Evolutionary conservation across 2,329 filamentous ascomycete genomes (phyloP).

Genomic region (Gaeumannomyces sp.): DNA sequence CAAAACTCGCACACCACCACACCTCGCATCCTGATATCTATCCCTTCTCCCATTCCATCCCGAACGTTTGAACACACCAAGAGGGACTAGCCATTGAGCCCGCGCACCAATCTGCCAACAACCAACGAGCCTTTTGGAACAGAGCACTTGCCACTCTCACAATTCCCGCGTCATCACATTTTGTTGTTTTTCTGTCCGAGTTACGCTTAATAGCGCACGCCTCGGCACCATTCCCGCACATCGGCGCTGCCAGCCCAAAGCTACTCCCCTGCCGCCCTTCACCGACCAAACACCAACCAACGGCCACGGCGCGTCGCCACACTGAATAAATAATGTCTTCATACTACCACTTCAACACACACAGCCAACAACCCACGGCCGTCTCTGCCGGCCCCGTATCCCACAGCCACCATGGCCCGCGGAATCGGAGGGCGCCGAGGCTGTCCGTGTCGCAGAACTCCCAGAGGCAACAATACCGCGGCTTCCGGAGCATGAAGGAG

Average conservation of each 20-base stretch:
- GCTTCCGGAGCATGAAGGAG: constrained; percentile 81
- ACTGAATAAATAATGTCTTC: constrained; percentile 44
- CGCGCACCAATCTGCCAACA: background rate
- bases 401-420: constrained; percentile 76
- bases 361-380: constrained; percentile 52
- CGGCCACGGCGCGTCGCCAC: constrained; percentile 4
- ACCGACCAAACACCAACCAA: background rate
- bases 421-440: constrained; percentile 77
- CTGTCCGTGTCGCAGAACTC: constrained; percentile 74
- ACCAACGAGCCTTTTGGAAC: background rate
- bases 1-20: constrained; percentile 1
- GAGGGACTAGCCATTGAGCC: background rate
- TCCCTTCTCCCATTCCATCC: background rate
- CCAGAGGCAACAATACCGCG: constrained; percentile 84
- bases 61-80: background rate
- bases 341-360: constrained; percentile 57
- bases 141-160: background rate
- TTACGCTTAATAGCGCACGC: background rate
- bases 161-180: too few species aligned
- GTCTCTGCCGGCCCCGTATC: constrained; percentile 47
- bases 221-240: background rate
- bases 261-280: background rate
- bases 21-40: constrained; percentile 1
- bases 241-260: too few species aligned
- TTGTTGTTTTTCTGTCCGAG: background rate